Evolutionary conservation across 225 moss, liverwort and hornwort genomes (phyloP).

Genomic region (Bryoerythrophyllum caledonicum): DNA sequence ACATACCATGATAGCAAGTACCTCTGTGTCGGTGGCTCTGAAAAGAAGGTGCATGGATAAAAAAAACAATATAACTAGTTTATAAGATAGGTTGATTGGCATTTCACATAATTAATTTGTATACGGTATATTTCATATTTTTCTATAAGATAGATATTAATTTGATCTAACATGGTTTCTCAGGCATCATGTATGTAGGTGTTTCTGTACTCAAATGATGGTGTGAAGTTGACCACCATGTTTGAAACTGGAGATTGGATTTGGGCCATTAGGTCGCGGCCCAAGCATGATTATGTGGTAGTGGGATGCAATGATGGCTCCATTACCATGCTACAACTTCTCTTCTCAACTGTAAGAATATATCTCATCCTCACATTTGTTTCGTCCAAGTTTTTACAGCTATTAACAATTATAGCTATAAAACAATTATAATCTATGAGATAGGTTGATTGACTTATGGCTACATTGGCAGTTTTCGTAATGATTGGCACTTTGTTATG

Average conservation of each 20-base stretch:
- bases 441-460: no score
- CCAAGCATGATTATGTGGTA: conserved; percentile 86
- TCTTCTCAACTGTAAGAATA: conserved; percentile 81
- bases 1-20: conserved; percentile 89
- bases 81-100: no score
- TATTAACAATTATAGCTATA: no score
- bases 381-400: no score
- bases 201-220: conserved; percentile 84
- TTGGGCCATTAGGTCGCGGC: conserved; percentile 80
- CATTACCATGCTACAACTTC: conserved; percentile 90
- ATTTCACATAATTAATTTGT: no score
- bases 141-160: no score
- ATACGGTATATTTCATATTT: no score
- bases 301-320: conserved; percentile 98
- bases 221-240: conserved; percentile 79
- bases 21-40: conserved; percentile 85
- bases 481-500: no score
- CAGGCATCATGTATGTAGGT: conserved; percentile 55
- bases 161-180: conserved; percentile 22
- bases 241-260: conserved; percentile 95
- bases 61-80: no score
- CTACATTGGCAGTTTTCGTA: no score
- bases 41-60: conserved; percentile 59
- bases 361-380: neutral
- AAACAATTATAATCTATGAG: no score